Conservation (phyloP, 345 rosid species). For the Boechera retrofracta region DNA sequence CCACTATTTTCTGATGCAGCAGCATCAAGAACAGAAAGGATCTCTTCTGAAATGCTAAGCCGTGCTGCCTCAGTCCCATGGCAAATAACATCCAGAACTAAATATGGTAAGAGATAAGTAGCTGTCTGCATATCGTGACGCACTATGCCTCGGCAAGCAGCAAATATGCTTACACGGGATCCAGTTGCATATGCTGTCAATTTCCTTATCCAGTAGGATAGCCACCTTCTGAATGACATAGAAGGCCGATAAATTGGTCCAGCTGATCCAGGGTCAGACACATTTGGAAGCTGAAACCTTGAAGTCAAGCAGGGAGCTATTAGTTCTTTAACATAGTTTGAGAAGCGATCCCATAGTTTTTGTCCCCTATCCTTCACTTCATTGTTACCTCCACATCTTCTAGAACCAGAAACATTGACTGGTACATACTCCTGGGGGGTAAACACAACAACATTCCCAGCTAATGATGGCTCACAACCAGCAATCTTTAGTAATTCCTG, state of each 20-base stretch:
- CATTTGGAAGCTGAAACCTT: constrained; percentile 92
- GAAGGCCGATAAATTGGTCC: constrained; percentile 89
- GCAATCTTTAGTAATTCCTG: constrained; percentile 95
- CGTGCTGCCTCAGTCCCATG: constrained; percentile 89
- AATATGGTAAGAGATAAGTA: constrained; percentile 83
- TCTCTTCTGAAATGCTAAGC: constrained; percentile 79
- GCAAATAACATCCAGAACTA: constrained; percentile 88
- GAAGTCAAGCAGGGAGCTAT: constrained; percentile 97
- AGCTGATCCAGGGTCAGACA: constrained; percentile 65
- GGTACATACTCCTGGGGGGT: constrained; percentile 47
- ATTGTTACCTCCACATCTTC: constrained; percentile 45
- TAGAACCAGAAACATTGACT: constrained; percentile 43
- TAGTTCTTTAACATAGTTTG: constrained; percentile 91
- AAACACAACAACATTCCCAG: constrained; percentile 64
- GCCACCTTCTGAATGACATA: constrained; percentile 97
- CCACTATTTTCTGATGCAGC: constrained; percentile 80
- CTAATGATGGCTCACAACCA: constrained; percentile 94
- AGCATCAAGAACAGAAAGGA: constrained; percentile 85
- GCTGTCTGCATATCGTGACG: constrained; percentile 98
- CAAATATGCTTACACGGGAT: constrained; percentile 83
- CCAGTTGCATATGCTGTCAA: constrained; percentile 88
- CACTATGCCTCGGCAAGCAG: constrained; percentile 94
- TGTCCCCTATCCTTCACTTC: constrained; percentile 76
- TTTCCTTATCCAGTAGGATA: constrained; percentile 82
- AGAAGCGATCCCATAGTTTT: constrained; percentile 90